Evolutionary conservation across 2,329 filamentous ascomycete species (phyloP), one percentile per base, ranked within the genome.

Genomic region (Penicillium sp.): DNA sequence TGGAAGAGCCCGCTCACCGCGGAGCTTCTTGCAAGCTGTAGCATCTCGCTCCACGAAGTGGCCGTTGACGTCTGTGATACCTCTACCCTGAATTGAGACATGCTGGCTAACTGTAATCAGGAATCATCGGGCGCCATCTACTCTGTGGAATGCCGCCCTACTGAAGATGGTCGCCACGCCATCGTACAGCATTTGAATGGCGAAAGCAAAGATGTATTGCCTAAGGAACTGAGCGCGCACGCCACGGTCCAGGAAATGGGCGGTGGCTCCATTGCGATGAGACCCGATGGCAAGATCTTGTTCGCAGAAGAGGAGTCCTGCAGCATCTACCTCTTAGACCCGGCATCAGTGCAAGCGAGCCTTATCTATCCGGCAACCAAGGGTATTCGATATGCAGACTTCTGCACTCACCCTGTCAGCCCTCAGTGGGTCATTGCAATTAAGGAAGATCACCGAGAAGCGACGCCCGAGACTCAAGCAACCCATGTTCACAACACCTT

Each of bases 181-280:
- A 73, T 79, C 26, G 61, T 77, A 6, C 68, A 75, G 50, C 53
- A 71, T 18, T 54, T 56, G 8, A 41, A 57, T 2, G 54, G 60
- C 7, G 54, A 58, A 2, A 49, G 53, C 10, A 61, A 57, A 16
- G 67, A 75, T 18, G 53, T 76, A 1, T 59, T 79, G 8, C 71
- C 74, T 1, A 50, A 51, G 3, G 55, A 67, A 0, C 71, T 71
- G 48, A 73, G 65, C 43, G 73, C 68, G 4, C 57, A 62, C 30
- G 74, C 71, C 17, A 63, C 56, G 1, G 70, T 78, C 11, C 76
- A 79, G 44, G 75, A 76, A 45, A 78, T 79, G 36, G 76, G 76
- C 2, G 76, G 75, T 8, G 67, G 67, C 3, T 59, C 73, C 0
- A 71, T 71, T 33, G 65, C 64, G 2, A 53, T 73, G 26, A 50